Evolutionary conservation across 208 protist genomes (phyloP).

Genomic region (Wallacemonas collosoma): DNA sequence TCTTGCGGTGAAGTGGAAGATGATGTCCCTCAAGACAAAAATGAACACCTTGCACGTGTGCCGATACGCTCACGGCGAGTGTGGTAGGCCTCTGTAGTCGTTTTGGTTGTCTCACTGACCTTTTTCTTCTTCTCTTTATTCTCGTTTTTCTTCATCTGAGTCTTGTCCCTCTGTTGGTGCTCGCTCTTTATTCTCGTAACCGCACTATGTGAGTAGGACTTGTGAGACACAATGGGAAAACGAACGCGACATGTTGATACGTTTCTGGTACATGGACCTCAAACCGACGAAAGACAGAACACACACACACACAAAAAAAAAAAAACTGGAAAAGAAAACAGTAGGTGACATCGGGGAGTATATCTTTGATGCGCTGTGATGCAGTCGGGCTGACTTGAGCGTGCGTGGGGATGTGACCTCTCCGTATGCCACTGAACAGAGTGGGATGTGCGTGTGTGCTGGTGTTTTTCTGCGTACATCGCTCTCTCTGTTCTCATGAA

Average conservation of each 20-base stretch:
- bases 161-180: background rate
- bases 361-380: too few species aligned
- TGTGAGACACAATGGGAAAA: background rate
- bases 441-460: background rate
- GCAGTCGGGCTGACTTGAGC: too few species aligned
- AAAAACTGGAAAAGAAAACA: too few species aligned
- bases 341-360: too few species aligned
- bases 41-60: too few species aligned
- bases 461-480: slow-evolving; percentile 21
- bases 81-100: background rate
- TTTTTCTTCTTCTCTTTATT: slow-evolving; percentile 12
- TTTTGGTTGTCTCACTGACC: background rate
- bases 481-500: background rate
- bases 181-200: background rate
- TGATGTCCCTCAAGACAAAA: too few species aligned
- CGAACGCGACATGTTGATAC: slow-evolving; percentile 5
- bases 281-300: too few species aligned
- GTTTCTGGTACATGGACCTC: slow-evolving; percentile 5
- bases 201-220: background rate
- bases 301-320: too few species aligned
- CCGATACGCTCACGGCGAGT: background rate
- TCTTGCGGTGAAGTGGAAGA: background rate
- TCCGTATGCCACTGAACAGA: too few species aligned
- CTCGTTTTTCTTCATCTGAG: background rate
- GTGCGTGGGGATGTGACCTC: too few species aligned